These are phyloP conservation scores for Spongispora temasekensis DNA, from an alignment of 1,284 basidiomycete species.

Conservation along the genomic window DNA sequence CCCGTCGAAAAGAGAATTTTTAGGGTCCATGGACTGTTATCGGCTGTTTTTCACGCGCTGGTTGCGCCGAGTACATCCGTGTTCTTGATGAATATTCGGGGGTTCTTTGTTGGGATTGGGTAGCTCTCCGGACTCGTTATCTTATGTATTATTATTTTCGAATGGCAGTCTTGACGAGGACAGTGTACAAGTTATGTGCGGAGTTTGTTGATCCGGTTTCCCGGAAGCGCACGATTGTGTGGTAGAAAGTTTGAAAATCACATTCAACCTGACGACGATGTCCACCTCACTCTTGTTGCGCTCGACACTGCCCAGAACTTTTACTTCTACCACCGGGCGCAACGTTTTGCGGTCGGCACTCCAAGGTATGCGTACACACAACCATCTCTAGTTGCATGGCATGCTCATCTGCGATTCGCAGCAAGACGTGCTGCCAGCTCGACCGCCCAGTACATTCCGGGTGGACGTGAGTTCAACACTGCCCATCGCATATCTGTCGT, in stretches of 20 bases:
- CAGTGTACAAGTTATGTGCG: too few relatives aligned
- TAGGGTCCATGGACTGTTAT: slow-evolving; percentile 6
- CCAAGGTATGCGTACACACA: slow-evolving; percentile 32
- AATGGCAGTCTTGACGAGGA: too few relatives aligned
- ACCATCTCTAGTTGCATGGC: neutral
- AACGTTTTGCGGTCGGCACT: slow-evolving; percentile 37
- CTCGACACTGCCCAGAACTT: slow-evolving; percentile 47
- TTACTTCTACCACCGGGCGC: slow-evolving; percentile 43
- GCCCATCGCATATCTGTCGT: neutral
- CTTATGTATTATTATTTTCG: neutral
- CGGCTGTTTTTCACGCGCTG: slow-evolving; percentile 2
- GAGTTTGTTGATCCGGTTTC: neutral
- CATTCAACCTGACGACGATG: slow-evolving; percentile 41
- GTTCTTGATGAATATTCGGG: too few relatives aligned
- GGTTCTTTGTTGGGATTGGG: neutral
- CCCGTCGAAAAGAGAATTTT: slow-evolving; percentile 27
- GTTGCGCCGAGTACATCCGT: slow-evolving; percentile 1
- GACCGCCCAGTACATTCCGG: slow-evolving; percentile 54
- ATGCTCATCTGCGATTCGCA: slow-evolving; percentile 19
- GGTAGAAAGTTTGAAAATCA: neutral
- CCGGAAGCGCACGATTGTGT: neutral
- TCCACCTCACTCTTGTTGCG: slow-evolving; percentile 52
- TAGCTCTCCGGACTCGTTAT: neutral
- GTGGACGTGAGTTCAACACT: slow-evolving; percentile 58
- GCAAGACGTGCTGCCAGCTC: slow-evolving; percentile 40